Evolutionary conservation across 768 basidiomycete genomes (phyloP).

Genomic region (Lyophyllum shimeji): DNA sequence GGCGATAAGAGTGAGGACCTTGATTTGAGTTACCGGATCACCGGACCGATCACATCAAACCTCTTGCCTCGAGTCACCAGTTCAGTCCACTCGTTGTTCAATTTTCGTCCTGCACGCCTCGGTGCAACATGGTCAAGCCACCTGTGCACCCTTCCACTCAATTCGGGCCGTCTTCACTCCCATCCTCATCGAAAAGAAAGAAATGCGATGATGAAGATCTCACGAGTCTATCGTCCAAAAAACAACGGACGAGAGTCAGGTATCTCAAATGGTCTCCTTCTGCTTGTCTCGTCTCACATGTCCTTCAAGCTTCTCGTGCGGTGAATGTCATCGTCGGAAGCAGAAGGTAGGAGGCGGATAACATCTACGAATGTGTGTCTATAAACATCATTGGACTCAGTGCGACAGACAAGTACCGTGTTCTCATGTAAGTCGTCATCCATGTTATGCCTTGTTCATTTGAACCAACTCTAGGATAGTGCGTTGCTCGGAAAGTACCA

Average conservation of each 20-base stretch:
- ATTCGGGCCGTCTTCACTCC: conserved; percentile 18
- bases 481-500: conserved; percentile 82
- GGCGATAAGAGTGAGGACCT: background rate
- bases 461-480: conserved; percentile 41
- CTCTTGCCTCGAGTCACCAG: conserved; percentile 16
- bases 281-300: conserved; percentile 11
- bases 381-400: conserved; percentile 34
- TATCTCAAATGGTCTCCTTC: conserved; percentile 26
- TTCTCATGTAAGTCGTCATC: conserved; percentile 62
- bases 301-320: conserved; percentile 69
- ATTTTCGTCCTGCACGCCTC: background rate
- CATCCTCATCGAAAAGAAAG: conserved; percentile 50
- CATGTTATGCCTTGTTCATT: conserved; percentile 10
- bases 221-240: conserved; percentile 51
- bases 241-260: conserved; percentile 78
- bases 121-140: conserved; percentile 35
- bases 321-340: conserved; percentile 86
- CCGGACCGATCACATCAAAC: conserved; percentile 17
- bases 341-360: conserved; percentile 59
- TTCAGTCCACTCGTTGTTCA: conserved; percentile 5
- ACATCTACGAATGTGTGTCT: conserved; percentile 5
- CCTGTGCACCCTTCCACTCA: conserved; percentile 22
- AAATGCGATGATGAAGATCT: conserved; percentile 63
- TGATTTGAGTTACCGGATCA: conserved; percentile 15
- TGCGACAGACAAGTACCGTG: conserved; percentile 87